These are phyloP conservation scores for Hyphopichia fennica DNA, from an alignment of 1,139 yeast genomes.

Conservation along the genomic window DNA sequence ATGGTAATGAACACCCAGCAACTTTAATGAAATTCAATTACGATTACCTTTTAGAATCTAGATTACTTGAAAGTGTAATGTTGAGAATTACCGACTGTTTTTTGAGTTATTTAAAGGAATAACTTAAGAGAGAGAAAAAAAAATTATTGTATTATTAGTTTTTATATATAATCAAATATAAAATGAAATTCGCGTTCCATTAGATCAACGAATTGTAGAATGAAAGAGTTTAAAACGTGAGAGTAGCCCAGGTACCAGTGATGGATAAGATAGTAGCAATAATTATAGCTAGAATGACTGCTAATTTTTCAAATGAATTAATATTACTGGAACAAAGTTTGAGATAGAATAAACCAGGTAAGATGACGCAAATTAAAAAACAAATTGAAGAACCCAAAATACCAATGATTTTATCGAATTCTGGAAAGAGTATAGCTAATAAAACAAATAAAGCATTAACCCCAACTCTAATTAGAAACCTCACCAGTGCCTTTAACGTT, in stretches of 20 bases:
- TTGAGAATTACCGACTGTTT: slow-evolving; percentile 26
- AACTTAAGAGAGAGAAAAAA: not conserved
- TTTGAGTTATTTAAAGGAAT: slow-evolving; percentile 4
- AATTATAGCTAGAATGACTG: slow-evolving; percentile 21
- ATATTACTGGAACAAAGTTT: slow-evolving; percentile 32
- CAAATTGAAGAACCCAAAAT: slow-evolving; percentile 59
- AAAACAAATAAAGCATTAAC: slow-evolving; percentile 52
- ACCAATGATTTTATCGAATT: slow-evolving; percentile 57
- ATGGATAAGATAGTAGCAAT: slow-evolving; percentile 29
- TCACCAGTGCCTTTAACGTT: not conserved
- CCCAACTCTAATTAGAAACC: slow-evolving; percentile 35
- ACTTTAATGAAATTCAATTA: slow-evolving; percentile 37
- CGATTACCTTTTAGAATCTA: slow-evolving; percentile 35
- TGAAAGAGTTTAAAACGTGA: slow-evolving; percentile 16
- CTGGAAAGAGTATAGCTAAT: slow-evolving; percentile 56
- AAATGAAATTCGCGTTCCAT: not conserved
- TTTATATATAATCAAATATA: no score
- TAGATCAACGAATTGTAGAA: not conserved
- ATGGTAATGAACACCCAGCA: not conserved
- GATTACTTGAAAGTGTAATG: slow-evolving; percentile 20
- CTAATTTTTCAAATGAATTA: slow-evolving; percentile 20
- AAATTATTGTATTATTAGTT: no score
- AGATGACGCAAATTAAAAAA: slow-evolving; percentile 53
- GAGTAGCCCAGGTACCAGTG: slow-evolving; percentile 44
- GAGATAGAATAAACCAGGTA: slow-evolving; percentile 56